These are phyloP conservation scores for Phylloporus rhodoxanthus DNA, from an alignment of 768 basidiomycete genomes.

Conservation along the genomic window DNA sequence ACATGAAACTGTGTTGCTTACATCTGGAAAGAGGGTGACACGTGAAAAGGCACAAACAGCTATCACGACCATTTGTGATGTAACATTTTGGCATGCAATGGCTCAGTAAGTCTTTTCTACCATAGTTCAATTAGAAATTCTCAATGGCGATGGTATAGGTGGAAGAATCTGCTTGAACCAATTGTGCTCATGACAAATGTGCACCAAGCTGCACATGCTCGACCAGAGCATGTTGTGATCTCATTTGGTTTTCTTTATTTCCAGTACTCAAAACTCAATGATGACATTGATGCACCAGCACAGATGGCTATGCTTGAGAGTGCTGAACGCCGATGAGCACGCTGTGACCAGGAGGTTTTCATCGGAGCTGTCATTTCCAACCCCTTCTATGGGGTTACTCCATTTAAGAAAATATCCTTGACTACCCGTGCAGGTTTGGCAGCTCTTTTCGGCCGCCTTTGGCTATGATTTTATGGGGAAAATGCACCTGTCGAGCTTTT, in stretches of 20 bases:
- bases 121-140: too few species aligned
- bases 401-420: slow-evolving; percentile 18
- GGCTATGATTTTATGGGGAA: too few species aligned
- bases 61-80: slow-evolving; percentile 22
- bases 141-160: too few species aligned
- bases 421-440: not conserved
- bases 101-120: slow-evolving; percentile 2
- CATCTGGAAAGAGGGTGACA: slow-evolving; percentile 21
- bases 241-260: slow-evolving; percentile 26
- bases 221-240: slow-evolving; percentile 18
- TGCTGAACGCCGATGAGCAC: slow-evolving; percentile 26
- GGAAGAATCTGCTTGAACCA: slow-evolving; percentile 27
- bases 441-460: not conserved
- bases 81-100: slow-evolving; percentile 17
- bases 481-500: too few species aligned
- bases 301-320: slow-evolving; percentile 25
- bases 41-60: slow-evolving; percentile 25
- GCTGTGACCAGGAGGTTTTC: slow-evolving; percentile 29
- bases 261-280: not conserved
- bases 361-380: slow-evolving; percentile 29
- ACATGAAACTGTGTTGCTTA: slow-evolving; percentile 9
- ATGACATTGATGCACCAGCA: not conserved
- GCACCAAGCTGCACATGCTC: not conserved
- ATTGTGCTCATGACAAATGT: slow-evolving; percentile 21
- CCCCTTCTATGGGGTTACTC: slow-evolving; percentile 13